Evolutionary conservation across 257 asterid genomes (phyloP), one percentile per base, ranked within the genome.

Genomic region (Nicotiana paniculata): DNA sequence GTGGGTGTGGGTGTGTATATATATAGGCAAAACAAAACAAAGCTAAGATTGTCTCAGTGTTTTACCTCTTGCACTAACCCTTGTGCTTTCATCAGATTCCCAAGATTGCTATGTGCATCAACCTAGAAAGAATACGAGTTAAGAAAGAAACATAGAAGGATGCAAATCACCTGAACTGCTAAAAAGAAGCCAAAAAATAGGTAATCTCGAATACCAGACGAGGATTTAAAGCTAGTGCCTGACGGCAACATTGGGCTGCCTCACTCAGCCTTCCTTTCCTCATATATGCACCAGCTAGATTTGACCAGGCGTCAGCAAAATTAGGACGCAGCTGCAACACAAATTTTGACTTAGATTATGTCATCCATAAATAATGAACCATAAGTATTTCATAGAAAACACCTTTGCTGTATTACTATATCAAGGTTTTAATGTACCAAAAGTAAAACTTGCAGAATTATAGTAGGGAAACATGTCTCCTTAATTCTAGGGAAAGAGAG

Each of bases 251-350:
- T 86, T 96, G 95, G 28, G 96, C 95, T 68, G 99, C 99, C 87
- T 96, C 99, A 80, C 78, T 89, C 76, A 91, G 89, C 90, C 98
- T 92, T 86, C 97, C 98, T 86, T 92, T 94, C 84, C 97, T 90
- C 98, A 92, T 96, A 87, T 96, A 96, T 80, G 98, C 99, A 89
- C 99, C 92, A 77, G 98, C 97, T 88, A 96, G 86, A 88, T 96
- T 96, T 76, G 99, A 96, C 99, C 99, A 96, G 46, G 97, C 98
- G 90, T 94, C 99, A 79, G 99, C 97, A 88, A 96, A 96, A 88
- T 91, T 96, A 72, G 99, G 99, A 37, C 99, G 99, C 78, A 96
- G 96, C 99, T 96, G 98, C 89, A 88, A 80, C 37, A 39, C 64
- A 86, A 81, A 69, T 65, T 24, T 12, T 37, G 61, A 33, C 80